Percentiles rank a stretch among this genome's conserved stretches.
phyloP scores from a whole-genome alignment of 306 rosid genomes.

The Lotus japonicus region DNA sequence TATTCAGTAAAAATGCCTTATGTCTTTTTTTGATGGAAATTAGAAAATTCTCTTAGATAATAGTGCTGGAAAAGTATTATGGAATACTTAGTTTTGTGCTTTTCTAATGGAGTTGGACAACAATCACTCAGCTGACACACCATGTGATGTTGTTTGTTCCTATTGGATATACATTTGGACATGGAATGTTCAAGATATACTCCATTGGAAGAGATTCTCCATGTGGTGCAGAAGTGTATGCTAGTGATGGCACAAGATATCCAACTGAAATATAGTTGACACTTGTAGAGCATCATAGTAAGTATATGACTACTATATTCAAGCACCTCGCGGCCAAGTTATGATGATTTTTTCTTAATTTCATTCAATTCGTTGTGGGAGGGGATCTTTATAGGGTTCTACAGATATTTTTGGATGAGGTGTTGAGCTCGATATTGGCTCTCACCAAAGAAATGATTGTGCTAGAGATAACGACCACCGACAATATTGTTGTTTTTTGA shows the following conservation, averaged over 20 bases:
- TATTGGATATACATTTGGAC: constrained; percentile 88
- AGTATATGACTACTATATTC: constrained; percentile 79
- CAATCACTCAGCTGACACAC: constrained; percentile 87
- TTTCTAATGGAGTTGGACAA: constrained; percentile 78
- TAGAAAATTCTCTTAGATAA: neutral
- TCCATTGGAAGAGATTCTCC: constrained; percentile 84
- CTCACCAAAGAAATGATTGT: no score
- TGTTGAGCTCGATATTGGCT: no score
- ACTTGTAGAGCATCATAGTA: constrained; percentile 92
- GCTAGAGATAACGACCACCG: no score
- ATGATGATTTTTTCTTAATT: constrained; percentile 31
- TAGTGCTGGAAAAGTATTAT: neutral
- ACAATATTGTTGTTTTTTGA: no score
- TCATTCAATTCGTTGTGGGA: constrained; percentile 30
- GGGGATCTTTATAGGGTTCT: no score
- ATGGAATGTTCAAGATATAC: constrained; percentile 87
- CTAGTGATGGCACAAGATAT: constrained; percentile 87
- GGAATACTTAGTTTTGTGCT: neutral
- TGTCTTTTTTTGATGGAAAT: neutral
- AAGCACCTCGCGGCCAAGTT: constrained; percentile 49
- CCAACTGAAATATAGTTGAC: constrained; percentile 79
- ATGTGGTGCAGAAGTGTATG: constrained; percentile 86
- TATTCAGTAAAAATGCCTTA: neutral
- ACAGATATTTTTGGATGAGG: no score
- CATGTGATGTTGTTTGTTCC: constrained; percentile 98